Evolutionary conservation across 176 grass and related monocot genomes (phyloP), one percentile per base, ranked within the genome.

Genomic region (Eragrostis curvula): DNA sequence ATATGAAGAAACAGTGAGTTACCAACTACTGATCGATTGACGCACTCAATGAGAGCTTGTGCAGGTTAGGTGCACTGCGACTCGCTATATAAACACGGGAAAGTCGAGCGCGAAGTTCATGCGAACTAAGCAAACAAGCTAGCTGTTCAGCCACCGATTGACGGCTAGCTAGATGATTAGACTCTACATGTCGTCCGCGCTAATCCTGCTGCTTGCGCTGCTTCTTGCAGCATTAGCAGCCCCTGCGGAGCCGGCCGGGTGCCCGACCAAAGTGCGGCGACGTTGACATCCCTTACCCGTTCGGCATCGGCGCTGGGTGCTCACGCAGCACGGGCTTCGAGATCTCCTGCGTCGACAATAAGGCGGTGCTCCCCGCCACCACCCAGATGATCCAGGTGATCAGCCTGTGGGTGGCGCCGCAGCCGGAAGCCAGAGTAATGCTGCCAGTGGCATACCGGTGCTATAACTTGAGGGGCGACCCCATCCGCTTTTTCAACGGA

Each of bases 221-320:
- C 32, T 36, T 36, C 32, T 36, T 4, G 32, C 32, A 36, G 32
- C 32, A 36, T 36, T 36, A 36, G 32, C 32, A 36, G 32, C 32
- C 32, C 32, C 32, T 36, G 32, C 32, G 32, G 32, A 36, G 32
- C 3, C 32, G 32, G 32, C 52, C n/a, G 49, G 9, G 3, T 71
- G 79, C 67, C 79, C 39, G 11, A 25, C 53, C 0, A 81, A 81
- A 17, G 7, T 82, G 67, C 53, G 68, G 79, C 25, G 12, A 39
- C 52, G 58, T 78, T 2, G 75, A 78, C 59, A 78, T 78, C 40
- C 75, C 59, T 0, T 78, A 65, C 59, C 79, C 79, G 2, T 82
- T 72, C 24, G 79, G 79, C 68, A 62, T 82, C 52, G 79, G 68
- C 66, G 0, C 2, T 18, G 40, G 25, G 41, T 71, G 68, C 41